These are phyloP conservation scores for Xerocomus nothofagi DNA, from an alignment of 1,284 basidiomycete species.

Conservation along the genomic window DNA sequence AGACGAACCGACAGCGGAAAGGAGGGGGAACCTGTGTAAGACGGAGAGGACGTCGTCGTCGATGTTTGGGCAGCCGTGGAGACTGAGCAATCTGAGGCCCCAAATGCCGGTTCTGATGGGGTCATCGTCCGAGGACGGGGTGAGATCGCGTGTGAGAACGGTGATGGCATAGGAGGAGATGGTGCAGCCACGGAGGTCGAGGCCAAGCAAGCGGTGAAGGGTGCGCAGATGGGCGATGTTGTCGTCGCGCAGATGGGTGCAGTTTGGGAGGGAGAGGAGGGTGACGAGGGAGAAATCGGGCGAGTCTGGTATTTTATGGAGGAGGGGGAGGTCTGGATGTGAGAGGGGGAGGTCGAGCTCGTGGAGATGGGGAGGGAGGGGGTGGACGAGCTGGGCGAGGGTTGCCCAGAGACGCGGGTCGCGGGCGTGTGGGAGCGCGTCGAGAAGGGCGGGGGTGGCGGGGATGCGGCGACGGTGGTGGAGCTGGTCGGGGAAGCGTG, in stretches of 20 bases:
- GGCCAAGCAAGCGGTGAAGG: constrained; percentile 53
- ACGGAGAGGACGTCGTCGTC: constrained; percentile 32
- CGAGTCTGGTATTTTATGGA: constrained; percentile 57
- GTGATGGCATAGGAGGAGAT: constrained; percentile 54
- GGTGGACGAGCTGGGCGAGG: constrained; percentile 56
- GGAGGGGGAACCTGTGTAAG: constrained; percentile 42
- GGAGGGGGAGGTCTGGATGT: constrained; percentile 52
- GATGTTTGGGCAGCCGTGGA: constrained; percentile 44
- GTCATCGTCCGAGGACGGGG: background rate
- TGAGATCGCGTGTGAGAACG: constrained; percentile 39
- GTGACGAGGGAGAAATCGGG: constrained; percentile 61
- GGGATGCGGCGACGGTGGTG: constrained; percentile 32
- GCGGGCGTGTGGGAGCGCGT: constrained; percentile 20
- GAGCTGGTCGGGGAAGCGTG: constrained; percentile 40
- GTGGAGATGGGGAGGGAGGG: constrained; percentile 47
- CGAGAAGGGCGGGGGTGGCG: constrained; percentile 35
- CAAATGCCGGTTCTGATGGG: constrained; percentile 36
- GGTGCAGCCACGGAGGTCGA: constrained; percentile 58
- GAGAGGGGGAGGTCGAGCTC: constrained; percentile 50
- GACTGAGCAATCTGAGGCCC: constrained; percentile 42
- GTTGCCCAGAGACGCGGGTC: constrained; percentile 65
- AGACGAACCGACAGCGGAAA: constrained; percentile 45
- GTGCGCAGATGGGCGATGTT: constrained; percentile 48
- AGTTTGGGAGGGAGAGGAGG: constrained; percentile 54
- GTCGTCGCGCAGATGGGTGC: constrained; percentile 54